These are phyloP conservation scores for Talaromyces sp. DNA, from an alignment of 2,329 filamentous ascomycete genomes.

Conservation along the genomic window DNA sequence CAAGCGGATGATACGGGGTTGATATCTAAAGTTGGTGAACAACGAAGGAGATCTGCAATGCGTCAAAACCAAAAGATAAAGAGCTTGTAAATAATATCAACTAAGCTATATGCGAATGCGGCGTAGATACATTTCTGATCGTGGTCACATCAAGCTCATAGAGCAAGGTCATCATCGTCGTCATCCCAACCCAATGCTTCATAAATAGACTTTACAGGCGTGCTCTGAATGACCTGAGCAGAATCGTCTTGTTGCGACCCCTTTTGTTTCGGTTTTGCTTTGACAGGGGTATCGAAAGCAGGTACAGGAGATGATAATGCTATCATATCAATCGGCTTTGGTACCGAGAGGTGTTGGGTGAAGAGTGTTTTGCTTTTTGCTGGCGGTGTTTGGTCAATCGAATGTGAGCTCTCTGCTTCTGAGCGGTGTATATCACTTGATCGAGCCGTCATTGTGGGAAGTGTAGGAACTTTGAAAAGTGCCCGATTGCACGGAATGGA, in stretches of 20 bases:
- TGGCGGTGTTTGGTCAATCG: constrained; percentile 7
- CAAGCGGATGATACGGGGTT: too few species aligned
- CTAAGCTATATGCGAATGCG: neutral
- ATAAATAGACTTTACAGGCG: constrained; percentile 28
- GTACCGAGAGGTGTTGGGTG: neutral
- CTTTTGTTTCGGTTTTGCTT: constrained; percentile 26
- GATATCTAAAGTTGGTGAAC: too few species aligned
- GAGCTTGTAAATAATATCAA: neutral
- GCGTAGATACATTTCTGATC: neutral
- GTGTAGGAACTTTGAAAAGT: constrained; percentile 20
- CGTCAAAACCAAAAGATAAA: too few species aligned
- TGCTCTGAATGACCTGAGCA: constrained; percentile 17
- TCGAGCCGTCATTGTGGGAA: constrained; percentile 1
- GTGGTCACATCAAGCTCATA: constrained; percentile 3
- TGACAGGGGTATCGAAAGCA: constrained; percentile 33
- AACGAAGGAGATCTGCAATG: too few species aligned
- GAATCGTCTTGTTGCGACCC: constrained; percentile 9
- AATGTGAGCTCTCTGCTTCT: too few species aligned
- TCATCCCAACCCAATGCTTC: neutral
- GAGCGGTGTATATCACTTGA: neutral
- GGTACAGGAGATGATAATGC: constrained; percentile 19
- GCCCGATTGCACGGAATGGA: constrained; percentile 14
- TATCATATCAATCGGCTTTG: neutral
- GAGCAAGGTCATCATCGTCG: neutral
- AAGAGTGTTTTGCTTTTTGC: constrained; percentile 8